phyloP scores from a whole-genome alignment of 495 filamentous ascomycete genomes.

The Xylaria curta region DNA sequence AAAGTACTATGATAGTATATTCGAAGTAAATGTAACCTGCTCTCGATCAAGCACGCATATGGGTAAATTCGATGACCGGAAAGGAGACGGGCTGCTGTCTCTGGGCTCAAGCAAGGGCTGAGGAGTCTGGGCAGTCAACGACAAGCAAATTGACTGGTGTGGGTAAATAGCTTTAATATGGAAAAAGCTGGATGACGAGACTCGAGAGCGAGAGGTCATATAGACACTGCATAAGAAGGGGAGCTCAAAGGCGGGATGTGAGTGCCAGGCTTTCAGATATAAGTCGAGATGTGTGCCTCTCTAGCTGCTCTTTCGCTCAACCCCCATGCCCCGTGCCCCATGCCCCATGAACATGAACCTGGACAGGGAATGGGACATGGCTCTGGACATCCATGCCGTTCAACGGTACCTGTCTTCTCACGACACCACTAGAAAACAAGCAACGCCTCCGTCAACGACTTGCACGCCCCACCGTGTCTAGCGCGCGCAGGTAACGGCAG shows the following conservation, averaged over 20 bases:
- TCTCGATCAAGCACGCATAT: constrained; percentile 40
- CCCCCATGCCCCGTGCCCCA: constrained; percentile 24
- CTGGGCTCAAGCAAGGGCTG: constrained; percentile 45
- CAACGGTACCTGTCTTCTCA: constrained; percentile 25
- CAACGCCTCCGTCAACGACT: constrained; percentile 25
- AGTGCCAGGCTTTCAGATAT: constrained; percentile 29
- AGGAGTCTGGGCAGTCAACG: constrained; percentile 44
- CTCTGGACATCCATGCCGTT: constrained; percentile 25
- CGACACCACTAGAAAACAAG: constrained; percentile 29
- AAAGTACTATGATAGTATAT: constrained; percentile 15
- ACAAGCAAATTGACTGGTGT: constrained; percentile 46
- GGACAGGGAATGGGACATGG: constrained; percentile 23
- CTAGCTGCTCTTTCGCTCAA: constrained; percentile 23
- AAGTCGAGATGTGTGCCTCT: constrained; percentile 27
- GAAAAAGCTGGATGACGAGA: constrained; percentile 41
- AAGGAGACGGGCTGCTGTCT: constrained; percentile 20
- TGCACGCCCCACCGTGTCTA: constrained; percentile 26
- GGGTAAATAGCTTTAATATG: constrained; percentile 57
- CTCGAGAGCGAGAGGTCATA: constrained; percentile 42
- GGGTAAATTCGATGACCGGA: constrained; percentile 35
- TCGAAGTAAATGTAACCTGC: constrained; percentile 23
- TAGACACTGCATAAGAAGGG: constrained; percentile 43
- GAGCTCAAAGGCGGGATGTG: constrained; percentile 29
- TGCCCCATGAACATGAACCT: constrained; percentile 27
- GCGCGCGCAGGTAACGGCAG: constrained; percentile 28